These are phyloP conservation scores for Mycena rosella DNA, from an alignment of 768 basidiomycete species.

Conservation along the genomic window DNA sequence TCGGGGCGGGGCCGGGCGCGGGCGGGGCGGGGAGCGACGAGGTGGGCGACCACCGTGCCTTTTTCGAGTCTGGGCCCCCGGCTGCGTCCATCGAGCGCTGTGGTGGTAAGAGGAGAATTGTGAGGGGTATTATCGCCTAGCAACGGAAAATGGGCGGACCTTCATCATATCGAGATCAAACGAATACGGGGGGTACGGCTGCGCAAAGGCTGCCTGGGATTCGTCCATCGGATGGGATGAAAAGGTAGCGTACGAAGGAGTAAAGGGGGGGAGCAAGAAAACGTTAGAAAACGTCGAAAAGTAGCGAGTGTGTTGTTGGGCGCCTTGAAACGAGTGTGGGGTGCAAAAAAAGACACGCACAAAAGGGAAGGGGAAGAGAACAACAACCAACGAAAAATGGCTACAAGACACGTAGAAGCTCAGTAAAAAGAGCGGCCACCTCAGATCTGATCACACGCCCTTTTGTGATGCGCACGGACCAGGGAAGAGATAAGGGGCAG, in stretches of 20 bases:
- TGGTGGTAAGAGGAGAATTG: constrained; percentile 11
- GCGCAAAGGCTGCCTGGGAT: constrained; percentile 68
- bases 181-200: constrained; percentile 76
- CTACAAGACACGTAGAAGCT: constrained; percentile 9
- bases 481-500: too few relatives aligned
- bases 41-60: constrained; percentile 89
- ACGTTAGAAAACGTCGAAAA: constrained; percentile 65
- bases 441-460: not conserved
- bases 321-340: constrained; percentile 45
- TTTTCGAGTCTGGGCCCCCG: constrained; percentile 88
- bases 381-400: constrained; percentile 16
- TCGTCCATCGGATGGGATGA: constrained; percentile 15
- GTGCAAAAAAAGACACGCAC: constrained; percentile 32
- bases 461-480: constrained; percentile 5
- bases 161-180: constrained; percentile 96
- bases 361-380: constrained; percentile 32
- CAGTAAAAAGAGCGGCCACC: not conserved
- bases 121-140: constrained; percentile 4
- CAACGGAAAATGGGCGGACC: constrained; percentile 55
- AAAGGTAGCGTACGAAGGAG: constrained; percentile 17
- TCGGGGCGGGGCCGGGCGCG: constrained; percentile 48
- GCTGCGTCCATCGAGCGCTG: constrained; percentile 90
- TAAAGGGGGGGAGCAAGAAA: constrained; percentile 47
- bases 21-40: constrained; percentile 52
- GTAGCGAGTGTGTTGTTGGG: constrained; percentile 62